Percentiles rank a stretch among this genome's conserved stretches.
These are phyloP conservation scores for Fusarium redolens DNA, from an alignment of 2,329 filamentous ascomycete genomes.

Conservation along the genomic window DNA sequence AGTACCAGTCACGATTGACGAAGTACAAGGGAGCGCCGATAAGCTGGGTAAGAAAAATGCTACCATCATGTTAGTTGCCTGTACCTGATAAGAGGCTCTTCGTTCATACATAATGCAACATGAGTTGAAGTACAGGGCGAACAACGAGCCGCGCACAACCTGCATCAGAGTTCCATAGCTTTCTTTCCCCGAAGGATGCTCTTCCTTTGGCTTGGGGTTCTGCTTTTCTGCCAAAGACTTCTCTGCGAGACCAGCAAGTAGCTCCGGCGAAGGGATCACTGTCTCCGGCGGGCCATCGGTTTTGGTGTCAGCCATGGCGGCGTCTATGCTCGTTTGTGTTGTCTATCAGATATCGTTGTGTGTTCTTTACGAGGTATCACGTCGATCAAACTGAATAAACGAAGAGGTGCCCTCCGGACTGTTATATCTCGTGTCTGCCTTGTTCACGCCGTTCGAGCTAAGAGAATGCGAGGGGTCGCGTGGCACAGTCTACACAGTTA, in stretches of 20 bases:
- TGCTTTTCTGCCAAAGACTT: slow-evolving; percentile 21
- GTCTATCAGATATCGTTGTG: slow-evolving; percentile 4
- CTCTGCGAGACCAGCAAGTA: slow-evolving; percentile 40
- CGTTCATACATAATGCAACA: slow-evolving; percentile 66
- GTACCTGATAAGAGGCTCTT: neutral
- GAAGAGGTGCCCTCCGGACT: slow-evolving; percentile 3
- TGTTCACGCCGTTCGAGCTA: neutral
- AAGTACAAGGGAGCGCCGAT: slow-evolving; percentile 81
- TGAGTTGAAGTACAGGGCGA: slow-evolving; percentile 63
- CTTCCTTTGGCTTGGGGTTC: slow-evolving; percentile 18
- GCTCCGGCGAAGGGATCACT: slow-evolving; percentile 47
- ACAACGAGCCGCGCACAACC: slow-evolving; percentile 62
- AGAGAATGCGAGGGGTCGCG: slow-evolving; percentile 35
- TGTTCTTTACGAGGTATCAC: slow-evolving; percentile 1
- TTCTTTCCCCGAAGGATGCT: slow-evolving; percentile 66
- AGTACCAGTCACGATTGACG: slow-evolving; percentile 80
- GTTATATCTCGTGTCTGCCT: slow-evolving; percentile 32
- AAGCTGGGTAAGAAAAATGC: slow-evolving; percentile 77
- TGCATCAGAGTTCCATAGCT: slow-evolving; percentile 64
- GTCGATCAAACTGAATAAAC: neutral
- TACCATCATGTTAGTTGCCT: slow-evolving; percentile 46
- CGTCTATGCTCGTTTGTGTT: neutral
- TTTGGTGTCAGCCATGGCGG: slow-evolving; percentile 44
- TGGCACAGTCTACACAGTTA: slow-evolving; percentile 21
- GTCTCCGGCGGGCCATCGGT: slow-evolving; percentile 39